Conservation (phyloP, 106 monocot genomes). For the Alisma plantagoaquatica region DNA sequence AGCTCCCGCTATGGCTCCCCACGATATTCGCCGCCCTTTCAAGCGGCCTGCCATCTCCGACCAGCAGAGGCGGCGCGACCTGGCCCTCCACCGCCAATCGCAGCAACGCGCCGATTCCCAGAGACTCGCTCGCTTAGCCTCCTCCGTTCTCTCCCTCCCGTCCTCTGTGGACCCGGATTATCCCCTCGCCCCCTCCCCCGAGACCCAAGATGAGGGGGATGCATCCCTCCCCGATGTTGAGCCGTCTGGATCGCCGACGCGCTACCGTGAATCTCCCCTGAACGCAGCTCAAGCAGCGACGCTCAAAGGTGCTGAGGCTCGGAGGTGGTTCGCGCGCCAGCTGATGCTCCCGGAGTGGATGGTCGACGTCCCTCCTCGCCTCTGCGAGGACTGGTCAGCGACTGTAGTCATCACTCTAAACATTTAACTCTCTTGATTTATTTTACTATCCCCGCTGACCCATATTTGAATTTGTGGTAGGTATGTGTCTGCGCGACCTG, state of each 20-base stretch:
- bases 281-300: conserved; percentile 47
- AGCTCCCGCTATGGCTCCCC: conserved; percentile 23
- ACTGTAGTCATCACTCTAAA: neutral
- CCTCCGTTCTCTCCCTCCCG: conserved; percentile 38
- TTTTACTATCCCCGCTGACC: too few species aligned
- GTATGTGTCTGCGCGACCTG: conserved; percentile 85
- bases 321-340: conserved; percentile 84
- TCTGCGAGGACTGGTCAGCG: conserved; percentile 57
- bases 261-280: too few species aligned
- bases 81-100: conserved; percentile 60
- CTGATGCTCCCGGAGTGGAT: conserved; percentile 97
- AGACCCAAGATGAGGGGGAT: neutral
- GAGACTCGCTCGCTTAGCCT: conserved; percentile 74
- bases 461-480: too few species aligned
- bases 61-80: conserved; percentile 83
- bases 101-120: conserved; percentile 82
- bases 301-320: conserved; percentile 55
- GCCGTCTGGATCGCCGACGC: conserved; percentile 21
- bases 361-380: conserved; percentile 70
- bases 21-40: conserved; percentile 68
- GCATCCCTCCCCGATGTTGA: neutral
- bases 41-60: conserved; percentile 77
- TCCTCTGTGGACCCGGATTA: neutral
- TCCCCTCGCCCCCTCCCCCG: neutral
- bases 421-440: conserved; percentile 5